These are phyloP conservation scores for sorghum (Sorghum bicolor) DNA, from an alignment of 176 grass and related monocot species.

Conservation along the genomic window Sorghum_bicolor_NCBIv3 NC_012872.2:61234501-61235000, in stretches of 20 bases:
- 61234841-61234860: conserved; percentile 1
- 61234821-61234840: background rate
- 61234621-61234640: conserved; percentile 49
- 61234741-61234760: background rate
- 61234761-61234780: conserved; percentile 41
- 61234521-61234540: conserved; percentile 86
- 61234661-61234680: background rate
- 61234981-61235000: background rate
- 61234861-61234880: background rate
- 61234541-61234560: conserved; percentile 83
- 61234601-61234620: conserved; percentile 1
- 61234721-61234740: background rate
- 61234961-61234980: background rate
- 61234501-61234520: conserved; percentile 48
- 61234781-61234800: conserved; percentile 12
- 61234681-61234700: background rate
- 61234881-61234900: background rate
- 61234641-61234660: conserved; percentile 31
- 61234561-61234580: conserved; percentile 56
- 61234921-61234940: background rate
- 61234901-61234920: conserved; percentile 33
- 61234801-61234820: background rate
- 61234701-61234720: background rate
- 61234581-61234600: conserved; percentile 26
- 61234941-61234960: conserved; percentile 27